Percentiles rank a stretch among this genome's conserved stretches.
Evolutionary conservation across 2,329 filamentous ascomycete species (phyloP).

Genomic region (Helicocarpus griseus): DNA sequence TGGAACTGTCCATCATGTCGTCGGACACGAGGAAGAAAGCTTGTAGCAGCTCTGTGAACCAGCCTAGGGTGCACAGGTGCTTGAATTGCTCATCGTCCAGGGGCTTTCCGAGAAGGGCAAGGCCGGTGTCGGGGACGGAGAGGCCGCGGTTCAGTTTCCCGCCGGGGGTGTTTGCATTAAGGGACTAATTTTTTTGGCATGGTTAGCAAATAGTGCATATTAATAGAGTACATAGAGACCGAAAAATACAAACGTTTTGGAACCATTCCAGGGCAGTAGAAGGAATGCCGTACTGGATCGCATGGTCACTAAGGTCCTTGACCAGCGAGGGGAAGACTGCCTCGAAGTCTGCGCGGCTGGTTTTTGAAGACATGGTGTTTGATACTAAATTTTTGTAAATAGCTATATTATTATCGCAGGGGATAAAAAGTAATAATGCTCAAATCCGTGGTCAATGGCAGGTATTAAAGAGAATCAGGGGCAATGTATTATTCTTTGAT

Average conservation of each 20-base stretch:
- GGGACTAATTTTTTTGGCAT: conserved; percentile 45
- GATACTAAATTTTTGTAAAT: background rate
- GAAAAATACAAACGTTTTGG: conserved; percentile 51
- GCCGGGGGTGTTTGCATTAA: conserved; percentile 78
- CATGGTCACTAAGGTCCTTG: conserved; percentile 69
- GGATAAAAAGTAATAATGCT: background rate
- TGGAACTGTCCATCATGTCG: conserved; percentile 96
- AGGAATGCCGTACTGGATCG: conserved; percentile 73
- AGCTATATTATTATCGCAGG: background rate
- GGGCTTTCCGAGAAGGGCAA: conserved; percentile 14
- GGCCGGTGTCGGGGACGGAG: conserved; percentile 42
- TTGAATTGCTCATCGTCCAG: conserved; percentile 66
- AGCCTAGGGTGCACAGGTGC: conserved; percentile 76
- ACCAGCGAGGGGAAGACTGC: conserved; percentile 78
- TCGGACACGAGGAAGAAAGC: conserved; percentile 98
- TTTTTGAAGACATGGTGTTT: conserved; percentile 56
- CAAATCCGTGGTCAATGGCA: conserved; percentile 5
- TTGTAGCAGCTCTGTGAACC: conserved; percentile 96
- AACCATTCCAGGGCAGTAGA: conserved; percentile 76
- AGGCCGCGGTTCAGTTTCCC: conserved; percentile 99
- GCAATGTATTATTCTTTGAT: conserved; percentile 4
- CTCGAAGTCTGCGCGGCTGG: conserved; percentile 69
- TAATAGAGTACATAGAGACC: background rate
- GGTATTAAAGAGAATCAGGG: background rate
- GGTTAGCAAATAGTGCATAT: background rate